phyloP scores from a whole-genome alignment of 768 basidiomycete species.

The Guyanaporus albipodus region DNA sequence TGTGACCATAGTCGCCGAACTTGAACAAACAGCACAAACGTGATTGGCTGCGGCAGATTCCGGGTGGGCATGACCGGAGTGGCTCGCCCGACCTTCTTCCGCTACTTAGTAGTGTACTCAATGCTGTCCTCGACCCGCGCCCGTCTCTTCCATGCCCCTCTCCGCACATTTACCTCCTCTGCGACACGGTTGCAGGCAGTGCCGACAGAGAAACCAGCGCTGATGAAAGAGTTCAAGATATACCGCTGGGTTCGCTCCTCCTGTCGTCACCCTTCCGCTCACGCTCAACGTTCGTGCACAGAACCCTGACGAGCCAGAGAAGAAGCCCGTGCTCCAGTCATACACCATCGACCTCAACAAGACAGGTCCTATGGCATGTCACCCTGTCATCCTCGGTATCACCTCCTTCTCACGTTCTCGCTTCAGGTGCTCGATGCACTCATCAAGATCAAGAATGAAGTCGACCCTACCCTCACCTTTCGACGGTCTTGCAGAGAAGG shows the following conservation, averaged over 20 bases:
- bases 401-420: neutral
- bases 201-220: slow-evolving; percentile 60
- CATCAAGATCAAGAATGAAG: slow-evolving; percentile 99
- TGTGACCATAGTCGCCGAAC: too few species aligned
- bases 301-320: slow-evolving; percentile 94
- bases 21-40: neutral
- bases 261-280: neutral
- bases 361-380: slow-evolving; percentile 86
- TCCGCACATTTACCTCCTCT: slow-evolving; percentile 34
- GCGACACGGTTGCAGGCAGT: slow-evolving; percentile 34
- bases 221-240: slow-evolving; percentile 95
- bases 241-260: slow-evolving; percentile 80
- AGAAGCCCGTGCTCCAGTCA: slow-evolving; percentile 86
- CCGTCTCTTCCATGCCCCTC: too few species aligned
- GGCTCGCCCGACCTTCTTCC: too few species aligned
- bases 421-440: slow-evolving; percentile 78
- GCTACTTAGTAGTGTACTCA: too few species aligned
- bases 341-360: slow-evolving; percentile 92
- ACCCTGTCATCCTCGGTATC: neutral
- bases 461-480: slow-evolving; percentile 96
- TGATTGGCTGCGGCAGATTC: slow-evolving; percentile 24
- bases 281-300: slow-evolving; percentile 16
- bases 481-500: slow-evolving; percentile 90
- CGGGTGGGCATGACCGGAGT: slow-evolving; percentile 14
- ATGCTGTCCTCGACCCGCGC: too few species aligned